Evolutionary conservation across 306 rosid species (phyloP).

Genomic region (Malus fusca): DNA sequence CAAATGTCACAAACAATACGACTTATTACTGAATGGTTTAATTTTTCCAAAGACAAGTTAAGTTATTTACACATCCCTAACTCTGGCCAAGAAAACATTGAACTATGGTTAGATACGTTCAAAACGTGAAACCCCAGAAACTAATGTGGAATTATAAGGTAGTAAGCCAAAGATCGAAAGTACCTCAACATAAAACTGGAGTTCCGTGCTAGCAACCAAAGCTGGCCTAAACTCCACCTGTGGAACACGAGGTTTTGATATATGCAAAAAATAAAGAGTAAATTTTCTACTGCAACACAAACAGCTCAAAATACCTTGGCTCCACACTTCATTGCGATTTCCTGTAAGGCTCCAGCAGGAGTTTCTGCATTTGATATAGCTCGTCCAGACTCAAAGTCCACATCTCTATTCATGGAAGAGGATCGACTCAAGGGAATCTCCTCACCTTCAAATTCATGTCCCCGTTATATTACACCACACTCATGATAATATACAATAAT

Average conservation of each 20-base stretch:
- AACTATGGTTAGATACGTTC: not conserved
- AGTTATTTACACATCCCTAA: not conserved
- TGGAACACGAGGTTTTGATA: not conserved
- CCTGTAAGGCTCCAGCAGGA: constrained; percentile 60
- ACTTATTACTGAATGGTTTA: not conserved
- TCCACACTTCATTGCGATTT: constrained; percentile 89
- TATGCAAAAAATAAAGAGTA: constrained; percentile 9
- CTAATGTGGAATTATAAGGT: constrained; percentile 7
- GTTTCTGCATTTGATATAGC: constrained; percentile 47
- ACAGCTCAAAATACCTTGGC: constrained; percentile 53
- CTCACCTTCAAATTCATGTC: constrained; percentile 49
- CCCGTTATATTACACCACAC: not conserved
- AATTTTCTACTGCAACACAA: constrained; percentile 6
- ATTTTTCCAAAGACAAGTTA: not conserved
- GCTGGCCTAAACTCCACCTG: constrained; percentile 78
- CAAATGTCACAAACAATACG: not conserved
- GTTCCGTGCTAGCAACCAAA: constrained; percentile 57
- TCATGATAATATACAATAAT: constrained; percentile 15
- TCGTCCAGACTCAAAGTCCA: constrained; percentile 61
- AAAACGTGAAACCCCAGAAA: constrained; percentile 2
- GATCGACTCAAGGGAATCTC: constrained; percentile 57
- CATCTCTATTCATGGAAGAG: constrained; percentile 64
- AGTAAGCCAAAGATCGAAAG: constrained; percentile 1
- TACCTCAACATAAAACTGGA: constrained; percentile 85
- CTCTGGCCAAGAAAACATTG: not conserved